Evolutionary conservation across 805 yeast genomes (phyloP), one percentile per base, ranked within the genome.

Genomic region (Ogataea trehalophila): DNA sequence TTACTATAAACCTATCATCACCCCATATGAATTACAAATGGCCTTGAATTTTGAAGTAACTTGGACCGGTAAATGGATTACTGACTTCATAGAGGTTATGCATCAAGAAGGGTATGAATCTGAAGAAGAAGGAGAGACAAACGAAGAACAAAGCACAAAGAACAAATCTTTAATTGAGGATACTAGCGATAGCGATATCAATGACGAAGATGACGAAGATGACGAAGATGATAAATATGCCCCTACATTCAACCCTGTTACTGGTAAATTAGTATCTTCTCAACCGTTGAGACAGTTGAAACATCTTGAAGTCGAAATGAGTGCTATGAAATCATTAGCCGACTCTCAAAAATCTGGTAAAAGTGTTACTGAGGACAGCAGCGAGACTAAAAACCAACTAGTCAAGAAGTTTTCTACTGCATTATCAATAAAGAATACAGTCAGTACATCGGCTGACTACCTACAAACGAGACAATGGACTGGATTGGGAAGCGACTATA

Each of bases 61-160:
- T 1, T 94, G 99, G 99, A 83, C 95, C 0, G 98, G 98, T 1
- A 77, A 85, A 55, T 94, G 99, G 98, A 77, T 87, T 11, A 80
- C 89, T 1, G 94, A 87, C 56, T 90, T 91, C 65, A 59, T 70
- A 20, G 78, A 77, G 37, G 75, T 80, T 3, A 60, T 82, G 53
- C 65, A 60, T 5, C 72, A 67, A 31, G 68, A 66, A 16, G 70
- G 65, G n/a, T 62, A 60, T 3, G 59, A 61, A 0, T 62, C 56
- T 1, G 71, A 63, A 1, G 67, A 53, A n/a, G 50, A 47, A 15
- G 54, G 57, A 1, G 60, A 49, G 9, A 42, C 37, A 14, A 49
- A 46, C 3, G 58, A 48, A 5, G 57, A 46, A 26, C 31, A 26
- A 26, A 6, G 31, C 31, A 26, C 31, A 11, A 26, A 26, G 13